phyloP scores from a whole-genome alignment of 176 grass and related monocot species.

The Melocanna baccifera region DNA sequence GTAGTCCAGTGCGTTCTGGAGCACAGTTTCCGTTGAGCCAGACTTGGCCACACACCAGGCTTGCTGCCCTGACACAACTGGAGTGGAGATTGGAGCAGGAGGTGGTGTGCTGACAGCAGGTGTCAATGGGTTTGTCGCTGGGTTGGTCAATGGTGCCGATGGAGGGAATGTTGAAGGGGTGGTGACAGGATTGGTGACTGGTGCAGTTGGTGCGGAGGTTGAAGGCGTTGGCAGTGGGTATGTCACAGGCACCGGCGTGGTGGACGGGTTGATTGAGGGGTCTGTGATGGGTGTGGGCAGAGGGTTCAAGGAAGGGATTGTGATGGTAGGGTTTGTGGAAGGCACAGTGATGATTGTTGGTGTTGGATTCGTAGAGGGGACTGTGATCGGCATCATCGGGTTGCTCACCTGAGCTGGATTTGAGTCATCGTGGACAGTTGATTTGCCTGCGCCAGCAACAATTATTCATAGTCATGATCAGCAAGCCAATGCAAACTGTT shows the following conservation, averaged over 20 bases:
- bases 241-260: conserved; percentile 3
- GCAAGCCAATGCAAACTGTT: background rate
- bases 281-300: conserved; percentile 53
- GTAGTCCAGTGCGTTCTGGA: conserved; percentile 80
- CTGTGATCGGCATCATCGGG: conserved; percentile 35
- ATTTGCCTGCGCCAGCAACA: conserved; percentile 24
- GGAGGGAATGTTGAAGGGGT: conserved; percentile 41
- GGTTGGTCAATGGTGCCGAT: conserved; percentile 46
- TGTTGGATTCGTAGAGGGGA: conserved; percentile 42
- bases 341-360: conserved; percentile 53
- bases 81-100: conserved; percentile 24
- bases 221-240: conserved; percentile 52
- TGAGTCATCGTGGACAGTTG: conserved; percentile 25
- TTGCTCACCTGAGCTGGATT: conserved; percentile 33
- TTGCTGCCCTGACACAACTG: conserved; percentile 39
- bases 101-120: conserved; percentile 20
- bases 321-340: conserved; percentile 60
- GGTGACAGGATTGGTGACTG: conserved; percentile 47
- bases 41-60: conserved; percentile 71
- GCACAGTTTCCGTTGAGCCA: conserved; percentile 22
- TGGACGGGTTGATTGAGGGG: conserved; percentile 40
- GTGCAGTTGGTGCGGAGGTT: conserved; percentile 34
- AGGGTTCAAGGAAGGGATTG: conserved; percentile 64
- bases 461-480: background rate
- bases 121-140: conserved; percentile 26